Percentiles rank a stretch among this genome's conserved stretches.
These are phyloP conservation scores for Pleodorina starrii DNA, from an alignment of 139 green algal species.

Conservation along the genomic window DNA sequence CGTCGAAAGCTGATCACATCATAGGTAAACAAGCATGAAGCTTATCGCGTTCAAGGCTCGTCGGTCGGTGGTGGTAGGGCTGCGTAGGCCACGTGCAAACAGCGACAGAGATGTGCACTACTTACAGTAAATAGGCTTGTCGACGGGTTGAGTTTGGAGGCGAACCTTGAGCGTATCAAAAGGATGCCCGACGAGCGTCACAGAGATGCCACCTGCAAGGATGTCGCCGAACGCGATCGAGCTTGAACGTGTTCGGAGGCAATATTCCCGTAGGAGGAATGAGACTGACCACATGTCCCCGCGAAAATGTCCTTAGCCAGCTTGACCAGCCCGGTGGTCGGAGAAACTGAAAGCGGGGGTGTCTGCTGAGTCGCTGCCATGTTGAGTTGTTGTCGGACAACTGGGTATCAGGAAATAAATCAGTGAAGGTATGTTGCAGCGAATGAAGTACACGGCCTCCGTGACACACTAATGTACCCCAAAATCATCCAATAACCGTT, in stretches of 20 bases:
- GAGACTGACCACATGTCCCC: constrained; percentile 80
- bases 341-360: background rate
- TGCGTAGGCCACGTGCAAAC: background rate
- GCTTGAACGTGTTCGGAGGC: too few relatives aligned
- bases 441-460: too few relatives aligned
- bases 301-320: constrained; percentile 83
- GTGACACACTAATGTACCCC: too few relatives aligned
- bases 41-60: too few relatives aligned
- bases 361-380: background rate
- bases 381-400: too few relatives aligned
- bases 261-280: too few relatives aligned
- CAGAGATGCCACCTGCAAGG: constrained; percentile 86
- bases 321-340: constrained; percentile 52
- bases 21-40: too few relatives aligned
- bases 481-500: constrained; percentile 33
- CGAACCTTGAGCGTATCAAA: constrained; percentile 96
- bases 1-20: too few relatives aligned
- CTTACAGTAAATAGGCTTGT: constrained; percentile 94
- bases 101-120: background rate
- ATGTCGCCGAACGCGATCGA: too few relatives aligned
- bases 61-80: background rate
- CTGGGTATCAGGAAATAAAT: too few relatives aligned
- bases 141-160: constrained; percentile 89
- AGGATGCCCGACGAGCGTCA: constrained; percentile 91
- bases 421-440: too few relatives aligned